Percentiles rank a stretch among this genome's conserved stretches.
Evolutionary conservation across 768 basidiomycete species (phyloP).

Genomic region (Termitomyces sp.): DNA sequence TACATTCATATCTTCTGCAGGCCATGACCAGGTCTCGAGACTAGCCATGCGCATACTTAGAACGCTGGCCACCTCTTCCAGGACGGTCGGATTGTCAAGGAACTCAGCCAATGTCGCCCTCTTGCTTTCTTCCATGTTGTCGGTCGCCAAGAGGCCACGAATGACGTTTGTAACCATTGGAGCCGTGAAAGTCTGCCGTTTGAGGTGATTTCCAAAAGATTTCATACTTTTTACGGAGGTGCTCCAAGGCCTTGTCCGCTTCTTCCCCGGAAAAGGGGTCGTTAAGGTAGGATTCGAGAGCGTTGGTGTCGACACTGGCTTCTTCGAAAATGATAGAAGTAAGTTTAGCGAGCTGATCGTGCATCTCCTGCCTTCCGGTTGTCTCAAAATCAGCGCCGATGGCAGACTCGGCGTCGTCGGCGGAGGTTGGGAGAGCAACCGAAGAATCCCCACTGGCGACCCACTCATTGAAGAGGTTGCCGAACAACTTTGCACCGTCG

Average conservation of each 20-base stretch:
- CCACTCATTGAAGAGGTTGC: conserved; percentile 43
- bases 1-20: too few species aligned
- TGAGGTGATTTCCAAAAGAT: too few species aligned
- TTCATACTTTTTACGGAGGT: neutral
- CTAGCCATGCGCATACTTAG: too few species aligned
- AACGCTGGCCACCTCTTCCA: too few species aligned
- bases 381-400: conserved; percentile 24
- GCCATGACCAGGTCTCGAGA: too few species aligned
- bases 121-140: too few species aligned
- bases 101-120: too few species aligned
- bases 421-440: conserved; percentile 21
- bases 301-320: neutral
- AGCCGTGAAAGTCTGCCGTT: too few species aligned
- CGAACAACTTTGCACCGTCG: conserved; percentile 39
- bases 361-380: conserved; percentile 38
- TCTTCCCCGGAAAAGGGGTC: neutral
- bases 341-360: conserved; percentile 30
- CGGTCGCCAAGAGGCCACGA: too few species aligned
- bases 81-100: too few species aligned
- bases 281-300: neutral
- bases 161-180: too few species aligned
- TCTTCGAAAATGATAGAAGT: neutral
- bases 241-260: neutral
- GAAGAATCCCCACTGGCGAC: conserved; percentile 38
- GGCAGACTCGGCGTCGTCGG: conserved; percentile 7